These are phyloP conservation scores for Trichoderma semiorbis DNA, from an alignment of 2,329 filamentous ascomycete genomes.

Conservation along the genomic window DNA sequence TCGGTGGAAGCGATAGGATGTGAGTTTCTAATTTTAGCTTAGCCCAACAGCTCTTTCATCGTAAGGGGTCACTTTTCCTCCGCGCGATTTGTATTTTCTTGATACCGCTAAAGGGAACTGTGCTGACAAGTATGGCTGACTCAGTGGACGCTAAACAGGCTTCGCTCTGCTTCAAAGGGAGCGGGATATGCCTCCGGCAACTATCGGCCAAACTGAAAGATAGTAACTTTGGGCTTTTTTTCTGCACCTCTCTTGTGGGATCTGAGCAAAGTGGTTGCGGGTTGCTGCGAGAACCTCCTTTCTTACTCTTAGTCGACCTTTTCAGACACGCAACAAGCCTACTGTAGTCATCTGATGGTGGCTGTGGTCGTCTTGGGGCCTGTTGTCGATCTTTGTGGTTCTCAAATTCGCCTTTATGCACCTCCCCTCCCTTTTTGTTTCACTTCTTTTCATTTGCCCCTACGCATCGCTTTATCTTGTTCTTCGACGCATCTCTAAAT, in stretches of 20 bases:
- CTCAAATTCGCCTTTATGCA: constrained; percentile 24
- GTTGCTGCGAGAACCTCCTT: constrained; percentile 23
- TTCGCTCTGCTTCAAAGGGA: constrained; percentile 78
- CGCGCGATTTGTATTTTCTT: constrained; percentile 76
- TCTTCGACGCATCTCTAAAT: constrained; percentile 39
- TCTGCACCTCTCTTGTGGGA: constrained; percentile 19
- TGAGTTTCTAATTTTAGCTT: constrained; percentile 68
- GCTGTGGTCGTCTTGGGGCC: neutral
- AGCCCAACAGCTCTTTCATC: constrained; percentile 55
- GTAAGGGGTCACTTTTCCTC: constrained; percentile 78
- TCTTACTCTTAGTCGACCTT: constrained; percentile 23
- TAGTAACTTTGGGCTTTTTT: constrained; percentile 21
- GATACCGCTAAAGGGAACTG: constrained; percentile 66
- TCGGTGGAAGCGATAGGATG: constrained; percentile 87
- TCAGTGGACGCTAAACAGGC: constrained; percentile 81
- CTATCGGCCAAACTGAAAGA: constrained; percentile 36
- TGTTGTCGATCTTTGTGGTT: constrained; percentile 19
- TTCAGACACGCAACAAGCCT: constrained; percentile 21
- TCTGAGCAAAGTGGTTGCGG: constrained; percentile 11
- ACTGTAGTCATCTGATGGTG: neutral
- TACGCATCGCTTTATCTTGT: constrained; percentile 41
- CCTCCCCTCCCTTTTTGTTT: constrained; percentile 21
- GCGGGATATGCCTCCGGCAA: constrained; percentile 45
- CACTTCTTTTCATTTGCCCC: constrained; percentile 25
- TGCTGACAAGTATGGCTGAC: constrained; percentile 74